Evolutionary conservation across 1,139 yeast species (phyloP).

Genomic region (Pichia kudriavzevii): DNA sequence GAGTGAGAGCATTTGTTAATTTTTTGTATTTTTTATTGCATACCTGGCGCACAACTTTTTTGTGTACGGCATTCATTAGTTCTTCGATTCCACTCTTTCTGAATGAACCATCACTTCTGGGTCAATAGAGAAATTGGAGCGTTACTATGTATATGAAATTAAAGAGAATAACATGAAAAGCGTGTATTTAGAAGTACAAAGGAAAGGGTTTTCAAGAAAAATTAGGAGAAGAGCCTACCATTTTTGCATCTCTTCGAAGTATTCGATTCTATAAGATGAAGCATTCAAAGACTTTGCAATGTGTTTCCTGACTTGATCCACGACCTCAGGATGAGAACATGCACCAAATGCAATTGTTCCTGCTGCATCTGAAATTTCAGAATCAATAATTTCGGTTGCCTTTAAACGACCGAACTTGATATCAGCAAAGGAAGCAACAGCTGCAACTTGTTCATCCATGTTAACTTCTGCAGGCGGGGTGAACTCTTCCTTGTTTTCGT

Average conservation of each 20-base stretch:
- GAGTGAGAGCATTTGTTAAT: slow-evolving; percentile 18
- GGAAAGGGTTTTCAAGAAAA: not conserved
- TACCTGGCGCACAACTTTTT: too few species aligned
- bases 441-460: too few species aligned
- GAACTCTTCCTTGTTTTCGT: slow-evolving; percentile 5
- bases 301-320: slow-evolving; percentile 39
- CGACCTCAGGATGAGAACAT: slow-evolving; percentile 45
- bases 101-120: too few species aligned
- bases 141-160: too few species aligned
- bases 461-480: not conserved
- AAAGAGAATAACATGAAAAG: too few species aligned
- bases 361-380: slow-evolving; percentile 32
- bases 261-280: slow-evolving; percentile 19
- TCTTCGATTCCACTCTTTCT: too few species aligned
- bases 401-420: slow-evolving; percentile 42
- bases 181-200: not conserved
- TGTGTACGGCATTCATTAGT: too few species aligned
- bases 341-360: slow-evolving; percentile 40
- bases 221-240: slow-evolving; percentile 18
- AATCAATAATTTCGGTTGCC: slow-evolving; percentile 31
- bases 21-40: too few species aligned
- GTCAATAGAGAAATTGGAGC: too few species aligned
- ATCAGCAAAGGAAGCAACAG: slow-evolving; percentile 28
- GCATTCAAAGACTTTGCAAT: slow-evolving; percentile 19
- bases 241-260: slow-evolving; percentile 27